phyloP scores from a whole-genome alignment of 306 rosid species.

The Fagus sylvatica region DNA sequence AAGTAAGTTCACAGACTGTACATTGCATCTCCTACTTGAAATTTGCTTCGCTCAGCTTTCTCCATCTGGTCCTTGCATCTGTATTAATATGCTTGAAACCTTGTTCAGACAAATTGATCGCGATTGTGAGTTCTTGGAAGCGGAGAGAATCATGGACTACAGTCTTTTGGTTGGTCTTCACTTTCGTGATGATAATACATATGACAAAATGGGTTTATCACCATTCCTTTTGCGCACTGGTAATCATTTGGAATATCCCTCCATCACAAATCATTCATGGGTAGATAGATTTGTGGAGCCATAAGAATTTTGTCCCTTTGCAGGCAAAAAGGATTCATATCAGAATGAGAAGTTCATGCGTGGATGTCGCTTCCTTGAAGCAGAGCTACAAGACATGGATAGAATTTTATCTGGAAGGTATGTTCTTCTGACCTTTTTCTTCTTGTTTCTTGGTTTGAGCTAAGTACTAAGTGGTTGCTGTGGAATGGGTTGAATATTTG shows the following conservation, averaged over 20 bases:
- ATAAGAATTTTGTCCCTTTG: constrained; percentile 22
- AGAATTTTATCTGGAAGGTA: constrained; percentile 89
- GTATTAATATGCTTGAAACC: constrained; percentile 27
- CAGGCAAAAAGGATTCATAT: constrained; percentile 80
- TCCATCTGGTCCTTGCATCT: neutral
- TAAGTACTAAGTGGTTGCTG: neutral
- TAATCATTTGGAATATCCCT: constrained; percentile 27
- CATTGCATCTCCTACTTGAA: neutral
- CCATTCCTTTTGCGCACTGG: constrained; percentile 87
- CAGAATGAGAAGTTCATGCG: constrained; percentile 92
- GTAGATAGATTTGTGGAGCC: neutral
- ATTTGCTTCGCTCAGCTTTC: neutral
- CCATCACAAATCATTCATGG: neutral
- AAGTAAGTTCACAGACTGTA: constrained; percentile 49
- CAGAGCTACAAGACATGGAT: constrained; percentile 93
- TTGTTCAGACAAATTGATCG: constrained; percentile 76
- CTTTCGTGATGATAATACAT: constrained; percentile 72
- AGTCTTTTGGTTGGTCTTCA: constrained; percentile 95
- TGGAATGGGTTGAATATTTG: neutral
- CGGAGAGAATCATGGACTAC: constrained; percentile 95
- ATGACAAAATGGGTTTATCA: constrained; percentile 82
- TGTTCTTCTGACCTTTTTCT: constrained; percentile 20
- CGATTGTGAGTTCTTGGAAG: constrained; percentile 92
- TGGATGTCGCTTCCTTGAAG: constrained; percentile 90
- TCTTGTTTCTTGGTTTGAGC: neutral